phyloP scores from a whole-genome alignment of 179 eudicot genomes.

The Heliamphora pulchella region DNA sequence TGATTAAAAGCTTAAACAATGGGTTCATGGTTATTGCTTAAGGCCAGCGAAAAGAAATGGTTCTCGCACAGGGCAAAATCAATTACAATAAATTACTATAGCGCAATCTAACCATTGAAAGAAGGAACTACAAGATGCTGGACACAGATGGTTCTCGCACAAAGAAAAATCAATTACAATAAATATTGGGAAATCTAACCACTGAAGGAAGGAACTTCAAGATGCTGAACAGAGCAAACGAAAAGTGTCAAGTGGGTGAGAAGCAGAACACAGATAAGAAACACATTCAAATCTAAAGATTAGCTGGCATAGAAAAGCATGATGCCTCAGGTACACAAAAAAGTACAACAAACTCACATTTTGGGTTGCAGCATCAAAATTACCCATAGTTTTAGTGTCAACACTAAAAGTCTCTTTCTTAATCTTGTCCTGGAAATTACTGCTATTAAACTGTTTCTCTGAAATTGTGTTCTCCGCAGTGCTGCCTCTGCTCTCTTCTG shows the following conservation, averaged over 20 bases:
- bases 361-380: constrained; percentile 26
- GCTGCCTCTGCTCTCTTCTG: constrained; percentile 19
- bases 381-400: constrained; percentile 20
- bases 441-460: constrained; percentile 21
- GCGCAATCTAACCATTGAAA: not conserved
- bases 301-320: not conserved
- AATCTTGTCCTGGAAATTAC: constrained; percentile 9
- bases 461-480: constrained; percentile 19
- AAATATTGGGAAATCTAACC: not conserved
- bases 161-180: not conserved
- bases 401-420: constrained; percentile 18
- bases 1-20: not conserved
- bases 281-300: not conserved
- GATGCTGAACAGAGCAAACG: not conserved
- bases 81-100: not conserved
- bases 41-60: too few species aligned
- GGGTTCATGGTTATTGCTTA: constrained; percentile 1
- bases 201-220: constrained; percentile 1
- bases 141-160: not conserved
- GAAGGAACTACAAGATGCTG: not conserved
- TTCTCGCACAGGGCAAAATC: not conserved
- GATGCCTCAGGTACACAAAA: not conserved
- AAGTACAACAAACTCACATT: constrained; percentile 28
- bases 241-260: not conserved
- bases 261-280: not conserved